Evolutionary conservation across 2,329 filamentous ascomycete genomes (phyloP).

Genomic region (Pyrenophora graminea): DNA sequence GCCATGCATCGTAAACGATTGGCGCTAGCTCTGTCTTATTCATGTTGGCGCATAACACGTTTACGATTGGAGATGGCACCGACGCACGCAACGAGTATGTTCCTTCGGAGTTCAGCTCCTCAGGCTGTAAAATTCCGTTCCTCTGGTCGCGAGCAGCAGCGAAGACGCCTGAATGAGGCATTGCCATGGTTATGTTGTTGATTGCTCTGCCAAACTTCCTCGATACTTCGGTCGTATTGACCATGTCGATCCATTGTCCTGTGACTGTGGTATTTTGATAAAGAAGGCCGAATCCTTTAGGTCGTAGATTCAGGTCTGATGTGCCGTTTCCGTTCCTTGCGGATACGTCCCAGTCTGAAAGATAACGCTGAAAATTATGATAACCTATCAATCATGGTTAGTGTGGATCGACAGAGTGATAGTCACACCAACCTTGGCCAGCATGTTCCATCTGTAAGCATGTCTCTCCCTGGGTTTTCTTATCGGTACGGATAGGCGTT

Average conservation of each 20-base stretch:
- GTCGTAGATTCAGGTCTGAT: conserved; percentile 55
- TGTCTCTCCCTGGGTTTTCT: conserved; percentile 51
- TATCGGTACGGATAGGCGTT: conserved; percentile 62
- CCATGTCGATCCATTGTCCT: conserved; percentile 69
- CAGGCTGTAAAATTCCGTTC: conserved; percentile 73
- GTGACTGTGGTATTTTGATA: conserved; percentile 74
- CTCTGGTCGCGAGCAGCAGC: conserved; percentile 62
- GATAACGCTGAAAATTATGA: conserved; percentile 68
- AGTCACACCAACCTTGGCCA: conserved; percentile 55
- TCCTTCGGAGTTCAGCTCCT: conserved; percentile 63
- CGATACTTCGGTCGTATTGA: conserved; percentile 59
- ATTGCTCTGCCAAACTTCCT: conserved; percentile 61
- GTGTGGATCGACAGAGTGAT: too few species aligned
- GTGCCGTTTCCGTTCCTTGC: conserved; percentile 52
- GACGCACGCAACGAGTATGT: conserved; percentile 70
- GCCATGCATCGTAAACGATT: conserved; percentile 67
- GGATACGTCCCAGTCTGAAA: conserved; percentile 59
- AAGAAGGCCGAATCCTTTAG: conserved; percentile 64
- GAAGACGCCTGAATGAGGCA: conserved; percentile 74
- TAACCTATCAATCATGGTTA: conserved; percentile 46
- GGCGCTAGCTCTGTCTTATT: conserved; percentile 62
- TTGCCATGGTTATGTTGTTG: conserved; percentile 76
- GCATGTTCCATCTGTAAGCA: conserved; percentile 73
- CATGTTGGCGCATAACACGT: conserved; percentile 74
- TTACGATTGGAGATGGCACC: conserved; percentile 70